Conservation (phyloP, 345 rosid genomes). For the Durio zibethinus region DNA sequence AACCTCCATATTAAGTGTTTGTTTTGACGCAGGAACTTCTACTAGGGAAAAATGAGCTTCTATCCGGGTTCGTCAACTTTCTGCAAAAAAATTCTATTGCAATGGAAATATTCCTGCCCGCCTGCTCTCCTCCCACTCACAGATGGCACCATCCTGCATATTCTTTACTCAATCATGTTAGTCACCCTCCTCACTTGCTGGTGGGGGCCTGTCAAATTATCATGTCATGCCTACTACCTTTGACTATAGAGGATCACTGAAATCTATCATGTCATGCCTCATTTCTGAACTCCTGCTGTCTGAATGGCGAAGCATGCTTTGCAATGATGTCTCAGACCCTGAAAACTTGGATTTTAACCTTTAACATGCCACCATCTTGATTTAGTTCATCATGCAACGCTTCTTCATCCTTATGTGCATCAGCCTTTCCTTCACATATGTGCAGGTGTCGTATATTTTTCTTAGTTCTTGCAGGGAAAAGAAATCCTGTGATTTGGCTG, state of each 20-base stretch:
- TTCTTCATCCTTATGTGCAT: conserved; percentile 68
- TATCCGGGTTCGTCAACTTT: conserved; percentile 57
- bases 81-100: conserved; percentile 49
- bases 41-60: conserved; percentile 64
- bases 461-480: conserved; percentile 32
- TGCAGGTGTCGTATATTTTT: conserved; percentile 73
- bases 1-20: conserved; percentile 61
- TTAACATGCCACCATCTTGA: conserved; percentile 56
- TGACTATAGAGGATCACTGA: conserved; percentile 59
- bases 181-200: conserved; percentile 52
- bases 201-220: conserved; percentile 46
- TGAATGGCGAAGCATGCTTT: conserved; percentile 70
- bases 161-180: conserved; percentile 48
- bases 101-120: conserved; percentile 46
- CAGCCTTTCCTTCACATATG: conserved; percentile 65
- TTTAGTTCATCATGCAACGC: conserved; percentile 75
- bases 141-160: conserved; percentile 62
- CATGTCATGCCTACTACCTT: conserved; percentile 46
- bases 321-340: conserved; percentile 67
- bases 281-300: conserved; percentile 62
- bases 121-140: conserved; percentile 56
- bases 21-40: conserved; percentile 85
- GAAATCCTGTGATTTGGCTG: conserved; percentile 35
- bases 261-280: conserved; percentile 59
- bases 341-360: conserved; percentile 51